Conservation (phyloP, 495 filamentous ascomycete genomes). For the Lophiostoma macrostomum region DNA sequence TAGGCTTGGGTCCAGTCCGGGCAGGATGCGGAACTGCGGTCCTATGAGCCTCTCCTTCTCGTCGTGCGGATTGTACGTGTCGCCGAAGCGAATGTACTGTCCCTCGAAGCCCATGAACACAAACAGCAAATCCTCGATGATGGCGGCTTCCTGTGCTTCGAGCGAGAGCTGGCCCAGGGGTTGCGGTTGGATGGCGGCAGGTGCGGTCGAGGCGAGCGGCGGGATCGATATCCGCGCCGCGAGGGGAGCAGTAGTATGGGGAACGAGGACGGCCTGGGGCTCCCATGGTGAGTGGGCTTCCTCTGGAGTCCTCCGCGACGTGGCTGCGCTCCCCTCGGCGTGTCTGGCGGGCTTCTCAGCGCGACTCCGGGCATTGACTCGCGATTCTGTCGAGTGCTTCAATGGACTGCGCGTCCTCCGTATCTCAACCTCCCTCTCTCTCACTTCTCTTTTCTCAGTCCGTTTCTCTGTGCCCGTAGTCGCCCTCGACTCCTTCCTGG, state of each 20-base stretch:
- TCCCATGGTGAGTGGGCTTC: constrained; percentile 60
- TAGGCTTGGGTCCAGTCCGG: constrained; percentile 85
- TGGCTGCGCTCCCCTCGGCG: constrained; percentile 38
- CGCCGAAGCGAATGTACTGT: constrained; percentile 85
- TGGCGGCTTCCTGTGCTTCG: constrained; percentile 77
- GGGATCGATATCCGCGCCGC: constrained; percentile 83
- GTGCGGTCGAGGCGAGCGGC: constrained; percentile 69
- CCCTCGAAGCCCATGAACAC: constrained; percentile 99
- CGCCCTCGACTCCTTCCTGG: constrained; percentile 22
- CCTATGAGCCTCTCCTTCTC: constrained; percentile 86
- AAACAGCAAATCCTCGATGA: constrained; percentile 87
- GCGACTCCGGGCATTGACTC: constrained; percentile 42
- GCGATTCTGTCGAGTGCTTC: constrained; percentile 50
- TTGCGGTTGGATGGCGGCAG: constrained; percentile 66
- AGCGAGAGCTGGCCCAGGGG: constrained; percentile 69
- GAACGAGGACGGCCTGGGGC: constrained; percentile 74
- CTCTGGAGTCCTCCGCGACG: constrained; percentile 12
- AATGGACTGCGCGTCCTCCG: constrained; percentile 63
- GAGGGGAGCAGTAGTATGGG: constrained; percentile 84
- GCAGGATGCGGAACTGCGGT: constrained; percentile 71
- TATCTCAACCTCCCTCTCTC: constrained; percentile 43
- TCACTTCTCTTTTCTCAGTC: constrained; percentile 28
- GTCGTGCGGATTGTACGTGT: constrained; percentile 72
- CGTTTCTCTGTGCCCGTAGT: constrained; percentile 25
- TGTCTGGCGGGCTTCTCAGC: constrained; percentile 47